Evolutionary conservation across 768 basidiomycete species (phyloP).

Genomic region (Kwoniella pini): DNA sequence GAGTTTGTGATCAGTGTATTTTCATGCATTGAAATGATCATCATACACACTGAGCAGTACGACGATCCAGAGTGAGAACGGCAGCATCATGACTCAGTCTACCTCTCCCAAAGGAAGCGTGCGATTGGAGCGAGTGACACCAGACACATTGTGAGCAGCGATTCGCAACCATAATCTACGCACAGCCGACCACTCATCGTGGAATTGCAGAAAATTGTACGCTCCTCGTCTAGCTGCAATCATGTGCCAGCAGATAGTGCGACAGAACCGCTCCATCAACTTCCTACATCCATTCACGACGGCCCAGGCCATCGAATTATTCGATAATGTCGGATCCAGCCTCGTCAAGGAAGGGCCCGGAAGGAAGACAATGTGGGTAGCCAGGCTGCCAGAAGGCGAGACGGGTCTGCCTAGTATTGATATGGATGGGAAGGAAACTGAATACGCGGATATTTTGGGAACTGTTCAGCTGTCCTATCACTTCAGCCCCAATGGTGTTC

Average conservation of each 20-base stretch:
- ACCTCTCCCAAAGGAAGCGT: no score
- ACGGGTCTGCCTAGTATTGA: not conserved
- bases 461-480: constrained; percentile 17
- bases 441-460: constrained; percentile 12
- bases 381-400: not conserved
- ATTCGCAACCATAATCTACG: no score
- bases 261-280: constrained; percentile 1
- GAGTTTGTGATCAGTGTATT: no score
- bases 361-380: constrained; percentile 3
- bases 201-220: not conserved
- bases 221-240: constrained; percentile 5
- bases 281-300: constrained; percentile 1
- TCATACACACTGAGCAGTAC: no score
- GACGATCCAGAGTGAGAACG: no score
- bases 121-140: no score
- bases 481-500: constrained; percentile 13
- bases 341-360: not conserved
- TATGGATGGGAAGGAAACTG: constrained; percentile 2
- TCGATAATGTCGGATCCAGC: not conserved
- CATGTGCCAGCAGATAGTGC: not conserved
- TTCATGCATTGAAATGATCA: no score
- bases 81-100: no score
- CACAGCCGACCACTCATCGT: no score
- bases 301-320: not conserved
- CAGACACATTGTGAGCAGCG: no score